A percentile compares a stretch with the other conserved stretches of the same genome.
Conservation (phyloP, 192 early-diverging fungal species). For the Podila horticola region DNA sequence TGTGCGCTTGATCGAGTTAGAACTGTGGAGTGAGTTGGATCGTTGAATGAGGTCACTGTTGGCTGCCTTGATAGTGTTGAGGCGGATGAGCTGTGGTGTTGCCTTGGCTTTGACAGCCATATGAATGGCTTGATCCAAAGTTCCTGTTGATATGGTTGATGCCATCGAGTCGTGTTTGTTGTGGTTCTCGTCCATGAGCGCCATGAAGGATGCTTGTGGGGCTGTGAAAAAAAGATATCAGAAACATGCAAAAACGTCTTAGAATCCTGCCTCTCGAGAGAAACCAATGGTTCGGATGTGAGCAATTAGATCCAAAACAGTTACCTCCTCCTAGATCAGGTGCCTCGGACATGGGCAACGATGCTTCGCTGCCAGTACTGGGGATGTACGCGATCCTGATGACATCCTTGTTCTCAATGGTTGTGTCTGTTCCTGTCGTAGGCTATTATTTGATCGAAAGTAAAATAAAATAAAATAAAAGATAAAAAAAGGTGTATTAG, state of each 20-base stretch:
- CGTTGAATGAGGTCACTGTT: constrained; percentile 36
- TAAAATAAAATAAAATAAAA: too few species aligned
- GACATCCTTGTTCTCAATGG: constrained; percentile 9
- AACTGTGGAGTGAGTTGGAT: constrained; percentile 37
- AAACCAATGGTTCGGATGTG: not conserved
- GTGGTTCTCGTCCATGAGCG: constrained; percentile 2
- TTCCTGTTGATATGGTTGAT: constrained; percentile 26
- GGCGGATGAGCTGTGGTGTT: constrained; percentile 19
- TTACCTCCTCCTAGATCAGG: constrained; percentile 21
- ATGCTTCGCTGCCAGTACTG: not conserved
- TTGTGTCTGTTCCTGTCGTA: not conserved
- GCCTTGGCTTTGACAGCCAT: constrained; percentile 28
- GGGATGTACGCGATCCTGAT: constrained; percentile 36
- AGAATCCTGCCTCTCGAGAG: not conserved
- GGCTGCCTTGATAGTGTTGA: constrained; percentile 23
- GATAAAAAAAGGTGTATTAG: not conserved
- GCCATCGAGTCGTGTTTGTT: constrained; percentile 36
- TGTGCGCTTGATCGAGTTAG: constrained; percentile 37
- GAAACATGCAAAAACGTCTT: not conserved
- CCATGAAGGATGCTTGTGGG: constrained; percentile 13
- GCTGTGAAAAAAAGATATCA: not conserved
- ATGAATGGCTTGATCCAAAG: constrained; percentile 27
- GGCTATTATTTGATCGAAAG: not conserved
- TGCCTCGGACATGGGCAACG: constrained; percentile 1
- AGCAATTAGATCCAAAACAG: not conserved